phyloP scores from a whole-genome alignment of 2,329 filamentous ascomycete genomes.

The Neofusicoccum kwambonambiense region DNA sequence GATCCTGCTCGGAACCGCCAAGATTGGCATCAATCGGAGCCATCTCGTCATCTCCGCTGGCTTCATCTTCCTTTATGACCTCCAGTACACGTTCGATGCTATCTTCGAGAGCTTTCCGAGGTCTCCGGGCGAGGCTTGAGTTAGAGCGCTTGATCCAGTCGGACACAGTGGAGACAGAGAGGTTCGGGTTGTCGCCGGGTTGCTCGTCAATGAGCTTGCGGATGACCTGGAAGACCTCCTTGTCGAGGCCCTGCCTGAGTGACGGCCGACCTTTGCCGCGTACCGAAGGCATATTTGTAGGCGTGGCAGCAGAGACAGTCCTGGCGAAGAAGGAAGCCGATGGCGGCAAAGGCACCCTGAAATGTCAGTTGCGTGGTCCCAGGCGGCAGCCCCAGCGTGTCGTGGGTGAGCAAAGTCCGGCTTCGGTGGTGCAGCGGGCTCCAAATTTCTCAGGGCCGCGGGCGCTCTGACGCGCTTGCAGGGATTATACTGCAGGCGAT shows the following conservation, averaged over 20 bases:
- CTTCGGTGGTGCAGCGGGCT: background rate
- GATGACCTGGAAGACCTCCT: slow-evolving; percentile 70
- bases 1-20: slow-evolving; percentile 25
- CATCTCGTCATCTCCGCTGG: slow-evolving; percentile 56
- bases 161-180: slow-evolving; percentile 66
- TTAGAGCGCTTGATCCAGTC: slow-evolving; percentile 82
- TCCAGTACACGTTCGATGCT: slow-evolving; percentile 80
- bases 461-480: background rate
- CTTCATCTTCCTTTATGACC: slow-evolving; percentile 65
- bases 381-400: too few species aligned
- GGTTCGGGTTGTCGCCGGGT: slow-evolving; percentile 43
- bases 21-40: slow-evolving; percentile 44
- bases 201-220: slow-evolving; percentile 72
- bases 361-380: too few species aligned
- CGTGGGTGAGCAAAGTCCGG: too few species aligned
- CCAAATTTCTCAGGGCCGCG: background rate
- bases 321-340: too few species aligned
- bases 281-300: background rate
- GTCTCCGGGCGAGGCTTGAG: slow-evolving; percentile 77
- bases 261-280: slow-evolving; percentile 24
- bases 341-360: too few species aligned
- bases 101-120: slow-evolving; percentile 78
- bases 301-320: background rate
- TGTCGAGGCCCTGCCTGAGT: slow-evolving; percentile 43
- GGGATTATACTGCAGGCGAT: background rate